Evolutionary conservation across 2,329 filamentous ascomycete genomes (phyloP).

Genomic region (Tolypocladium album): DNA sequence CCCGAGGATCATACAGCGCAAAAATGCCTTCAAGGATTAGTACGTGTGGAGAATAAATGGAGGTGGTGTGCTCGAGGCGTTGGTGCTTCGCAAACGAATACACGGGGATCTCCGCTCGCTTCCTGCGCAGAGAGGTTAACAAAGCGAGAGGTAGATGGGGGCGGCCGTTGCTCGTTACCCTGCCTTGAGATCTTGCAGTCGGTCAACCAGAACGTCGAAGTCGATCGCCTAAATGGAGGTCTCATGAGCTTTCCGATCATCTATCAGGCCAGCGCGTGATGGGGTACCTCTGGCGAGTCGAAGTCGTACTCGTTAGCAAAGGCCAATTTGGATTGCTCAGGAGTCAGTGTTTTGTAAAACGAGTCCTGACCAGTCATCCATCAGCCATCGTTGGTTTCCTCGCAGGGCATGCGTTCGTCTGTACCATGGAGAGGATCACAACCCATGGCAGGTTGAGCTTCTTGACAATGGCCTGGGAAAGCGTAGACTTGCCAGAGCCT

Average conservation of each 20-base stretch:
- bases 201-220: slow-evolving; percentile 78
- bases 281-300: slow-evolving; percentile 64
- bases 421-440: slow-evolving; percentile 91
- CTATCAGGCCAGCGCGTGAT: background rate
- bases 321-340: slow-evolving; percentile 68
- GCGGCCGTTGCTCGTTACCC: slow-evolving; percentile 51
- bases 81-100: slow-evolving; percentile 94
- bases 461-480: slow-evolving; percentile 84
- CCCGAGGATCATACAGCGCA: slow-evolving; percentile 77
- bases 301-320: slow-evolving; percentile 94
- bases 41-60: slow-evolving; percentile 93
- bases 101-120: slow-evolving; percentile 80
- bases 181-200: slow-evolving; percentile 74
- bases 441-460: slow-evolving; percentile 94
- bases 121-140: slow-evolving; percentile 35
- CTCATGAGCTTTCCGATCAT: background rate
- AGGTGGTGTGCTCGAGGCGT: slow-evolving; percentile 65
- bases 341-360: slow-evolving; percentile 84
- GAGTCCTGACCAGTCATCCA: slow-evolving; percentile 58
- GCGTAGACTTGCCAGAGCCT: slow-evolving; percentile 86
- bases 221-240: slow-evolving; percentile 63
- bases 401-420: background rate
- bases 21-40: slow-evolving; percentile 94
- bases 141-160: background rate
- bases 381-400: slow-evolving; percentile 8